phyloP scores from a whole-genome alignment of 2,329 filamentous ascomycete species.

The Hawksworthiomyces lignivorus region DNA sequence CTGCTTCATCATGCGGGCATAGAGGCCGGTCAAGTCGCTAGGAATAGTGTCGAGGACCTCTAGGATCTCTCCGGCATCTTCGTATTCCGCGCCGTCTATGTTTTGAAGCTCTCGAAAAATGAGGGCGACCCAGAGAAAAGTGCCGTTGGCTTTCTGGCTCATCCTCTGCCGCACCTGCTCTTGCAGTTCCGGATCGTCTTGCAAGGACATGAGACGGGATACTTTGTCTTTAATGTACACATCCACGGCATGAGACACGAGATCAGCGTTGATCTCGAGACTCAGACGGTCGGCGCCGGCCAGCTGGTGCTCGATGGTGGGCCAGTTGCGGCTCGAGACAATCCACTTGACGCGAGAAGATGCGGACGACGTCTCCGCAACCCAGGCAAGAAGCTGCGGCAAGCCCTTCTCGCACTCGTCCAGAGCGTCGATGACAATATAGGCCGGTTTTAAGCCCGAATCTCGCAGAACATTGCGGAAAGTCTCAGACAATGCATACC shows the following conservation, averaged over 20 bases:
- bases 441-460: constrained; percentile 16
- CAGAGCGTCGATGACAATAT: constrained; percentile 37
- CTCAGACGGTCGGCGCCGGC: constrained; percentile 18
- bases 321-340: constrained; percentile 34
- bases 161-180: constrained; percentile 18
- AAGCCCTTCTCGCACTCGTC: constrained; percentile 32
- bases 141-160: constrained; percentile 26
- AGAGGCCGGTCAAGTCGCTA: constrained; percentile 28
- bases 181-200: constrained; percentile 19
- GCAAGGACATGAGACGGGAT: constrained; percentile 16
- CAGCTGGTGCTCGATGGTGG: constrained; percentile 27
- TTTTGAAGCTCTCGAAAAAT: constrained; percentile 26
- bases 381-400: constrained; percentile 26
- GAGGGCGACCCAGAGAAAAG: constrained; percentile 37
- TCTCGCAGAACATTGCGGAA: constrained; percentile 33
- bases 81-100: constrained; percentile 12
- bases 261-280: constrained; percentile 30
- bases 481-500: constrained; percentile 28
- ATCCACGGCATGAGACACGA: constrained; percentile 23
- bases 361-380: constrained; percentile 14
- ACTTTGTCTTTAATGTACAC: constrained; percentile 31
- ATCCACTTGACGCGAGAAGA: constrained; percentile 32
- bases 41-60: constrained; percentile 23
- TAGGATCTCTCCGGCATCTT: constrained; percentile 13
- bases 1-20: constrained; percentile 29